A percentile compares a stretch with the other conserved stretches of the same genome.
Conservation (phyloP, 169 alveolate genomes). For the Prorocentrum cordatum region DNA sequence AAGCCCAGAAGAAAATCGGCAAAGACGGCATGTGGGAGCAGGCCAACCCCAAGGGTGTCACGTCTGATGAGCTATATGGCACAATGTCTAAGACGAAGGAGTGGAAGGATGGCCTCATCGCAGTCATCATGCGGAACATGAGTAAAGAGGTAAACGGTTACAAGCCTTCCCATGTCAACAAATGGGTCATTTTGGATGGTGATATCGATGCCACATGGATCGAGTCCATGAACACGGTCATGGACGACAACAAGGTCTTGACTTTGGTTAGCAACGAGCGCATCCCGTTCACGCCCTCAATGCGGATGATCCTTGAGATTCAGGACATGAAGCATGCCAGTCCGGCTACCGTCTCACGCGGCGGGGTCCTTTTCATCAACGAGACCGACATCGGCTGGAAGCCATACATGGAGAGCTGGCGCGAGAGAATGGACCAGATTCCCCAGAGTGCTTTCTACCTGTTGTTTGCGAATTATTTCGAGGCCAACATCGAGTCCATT, state of each 20-base stretch:
- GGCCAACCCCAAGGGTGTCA: constrained; percentile 92
- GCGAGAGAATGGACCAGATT: constrained; percentile 82
- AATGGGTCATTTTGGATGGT: constrained; percentile 91
- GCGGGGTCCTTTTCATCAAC: constrained; percentile 80
- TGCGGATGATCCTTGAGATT: constrained; percentile 89
- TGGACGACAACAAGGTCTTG: constrained; percentile 90
- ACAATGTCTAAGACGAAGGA: constrained; percentile 87
- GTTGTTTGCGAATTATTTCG: constrained; percentile 82
- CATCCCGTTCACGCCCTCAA: constrained; percentile 86
- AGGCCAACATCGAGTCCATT: constrained; percentile 79
- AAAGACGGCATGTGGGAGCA: constrained; percentile 87
- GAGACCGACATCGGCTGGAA: constrained; percentile 87
- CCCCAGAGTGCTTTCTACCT: constrained; percentile 85
- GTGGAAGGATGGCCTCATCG: constrained; percentile 92
- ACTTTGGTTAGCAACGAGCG: constrained; percentile 90
- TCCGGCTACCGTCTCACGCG: constrained; percentile 93
- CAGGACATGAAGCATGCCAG: constrained; percentile 88
- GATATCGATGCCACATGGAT: constrained; percentile 94
- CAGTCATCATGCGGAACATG: constrained; percentile 89
- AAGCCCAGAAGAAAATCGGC: constrained; percentile 78
- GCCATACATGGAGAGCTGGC: constrained; percentile 86
- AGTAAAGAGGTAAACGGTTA: constrained; percentile 73
- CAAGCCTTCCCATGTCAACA: constrained; percentile 80
- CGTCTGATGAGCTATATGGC: constrained; percentile 93
- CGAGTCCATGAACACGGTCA: constrained; percentile 90